Conservation (phyloP, 371 early-diverging fungal genomes). For the Syncephalastrum monosporum region DNA sequence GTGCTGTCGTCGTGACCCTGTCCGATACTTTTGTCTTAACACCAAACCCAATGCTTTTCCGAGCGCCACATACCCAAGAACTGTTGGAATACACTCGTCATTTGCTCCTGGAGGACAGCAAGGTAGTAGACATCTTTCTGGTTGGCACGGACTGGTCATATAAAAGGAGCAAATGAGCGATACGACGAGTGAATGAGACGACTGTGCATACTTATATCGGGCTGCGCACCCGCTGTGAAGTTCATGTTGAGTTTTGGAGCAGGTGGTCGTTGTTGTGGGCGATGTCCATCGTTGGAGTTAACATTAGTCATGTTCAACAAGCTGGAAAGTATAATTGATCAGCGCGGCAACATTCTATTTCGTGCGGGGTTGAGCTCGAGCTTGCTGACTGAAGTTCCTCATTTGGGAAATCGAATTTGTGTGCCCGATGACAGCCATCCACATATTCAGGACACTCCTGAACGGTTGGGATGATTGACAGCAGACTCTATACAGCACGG, state of each 20-base stretch:
- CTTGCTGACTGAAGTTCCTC: too few relatives aligned
- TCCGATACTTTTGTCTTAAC: not conserved
- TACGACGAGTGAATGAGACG: not conserved
- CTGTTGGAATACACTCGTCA: constrained; percentile 63
- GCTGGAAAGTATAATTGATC: too few relatives aligned
- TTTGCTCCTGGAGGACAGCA: constrained; percentile 59
- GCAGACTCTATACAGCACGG: too few relatives aligned
- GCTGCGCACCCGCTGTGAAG: constrained; percentile 77
- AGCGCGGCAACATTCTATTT: too few relatives aligned
- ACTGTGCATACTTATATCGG: constrained; percentile 67
- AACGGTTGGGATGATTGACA: too few relatives aligned
- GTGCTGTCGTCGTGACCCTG: constrained; percentile 72
- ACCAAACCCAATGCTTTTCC: not conserved
- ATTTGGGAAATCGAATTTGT: too few relatives aligned
- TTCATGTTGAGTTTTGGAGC: constrained; percentile 19
- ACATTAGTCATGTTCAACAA: too few relatives aligned
- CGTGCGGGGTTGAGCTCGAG: too few relatives aligned
- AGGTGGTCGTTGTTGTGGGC: constrained; percentile 11
- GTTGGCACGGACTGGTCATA: constrained; percentile 69
- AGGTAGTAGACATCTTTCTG: constrained; percentile 87
- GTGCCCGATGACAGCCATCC: too few relatives aligned
- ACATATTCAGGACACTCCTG: too few relatives aligned
- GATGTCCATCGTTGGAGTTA: too few relatives aligned
- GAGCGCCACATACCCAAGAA: constrained; percentile 49
- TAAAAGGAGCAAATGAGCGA: not conserved